phyloP scores from a whole-genome alignment of 805 yeast genomes.

The Metschnikowia proteae region DNA sequence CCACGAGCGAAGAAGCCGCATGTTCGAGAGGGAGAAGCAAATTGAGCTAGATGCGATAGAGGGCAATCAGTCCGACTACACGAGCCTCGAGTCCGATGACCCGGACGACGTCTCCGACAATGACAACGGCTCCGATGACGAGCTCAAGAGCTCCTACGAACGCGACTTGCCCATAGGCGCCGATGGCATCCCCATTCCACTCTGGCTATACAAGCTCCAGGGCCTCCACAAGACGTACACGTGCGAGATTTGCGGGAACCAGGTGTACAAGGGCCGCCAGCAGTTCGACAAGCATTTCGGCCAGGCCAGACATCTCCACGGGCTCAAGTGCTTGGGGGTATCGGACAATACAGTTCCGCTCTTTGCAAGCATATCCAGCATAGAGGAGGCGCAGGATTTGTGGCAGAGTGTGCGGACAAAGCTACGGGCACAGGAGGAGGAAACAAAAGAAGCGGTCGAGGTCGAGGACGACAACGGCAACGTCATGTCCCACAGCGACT shows the following conservation, averaged over 20 bases:
- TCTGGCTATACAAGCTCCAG: conserved; percentile 86
- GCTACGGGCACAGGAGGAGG: conserved; percentile 33
- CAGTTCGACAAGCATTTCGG: conserved; percentile 72
- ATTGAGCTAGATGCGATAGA: conserved; percentile 46
- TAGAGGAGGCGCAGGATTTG: conserved; percentile 64
- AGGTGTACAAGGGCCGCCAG: conserved; percentile 66
- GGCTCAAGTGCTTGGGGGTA: conserved; percentile 73
- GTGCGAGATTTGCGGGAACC: conserved; percentile 88
- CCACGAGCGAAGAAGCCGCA: conserved; percentile 58
- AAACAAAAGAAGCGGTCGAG: conserved; percentile 59
- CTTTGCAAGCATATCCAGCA: conserved; percentile 62
- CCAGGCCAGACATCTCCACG: conserved; percentile 66
- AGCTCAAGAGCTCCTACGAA: conserved; percentile 36
- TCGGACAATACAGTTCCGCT: conserved; percentile 38
- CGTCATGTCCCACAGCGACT: conserved; percentile 80
- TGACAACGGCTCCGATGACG: conserved; percentile 24
- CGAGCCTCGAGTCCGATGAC: conserved; percentile 27
- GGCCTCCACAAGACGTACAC: conserved; percentile 69
- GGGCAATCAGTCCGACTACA: conserved; percentile 38
- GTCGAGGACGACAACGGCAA: conserved; percentile 93
- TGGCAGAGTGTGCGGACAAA: conserved; percentile 46
- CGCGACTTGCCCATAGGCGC: conserved; percentile 73
- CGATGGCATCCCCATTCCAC: conserved; percentile 90
- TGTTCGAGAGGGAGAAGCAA: conserved; percentile 67
- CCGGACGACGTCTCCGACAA: conserved; percentile 15